Base-by-base conservation (phyloP, 192 early-diverging fungal genomes). In the Lunasporangiospora selenospora region DNA sequence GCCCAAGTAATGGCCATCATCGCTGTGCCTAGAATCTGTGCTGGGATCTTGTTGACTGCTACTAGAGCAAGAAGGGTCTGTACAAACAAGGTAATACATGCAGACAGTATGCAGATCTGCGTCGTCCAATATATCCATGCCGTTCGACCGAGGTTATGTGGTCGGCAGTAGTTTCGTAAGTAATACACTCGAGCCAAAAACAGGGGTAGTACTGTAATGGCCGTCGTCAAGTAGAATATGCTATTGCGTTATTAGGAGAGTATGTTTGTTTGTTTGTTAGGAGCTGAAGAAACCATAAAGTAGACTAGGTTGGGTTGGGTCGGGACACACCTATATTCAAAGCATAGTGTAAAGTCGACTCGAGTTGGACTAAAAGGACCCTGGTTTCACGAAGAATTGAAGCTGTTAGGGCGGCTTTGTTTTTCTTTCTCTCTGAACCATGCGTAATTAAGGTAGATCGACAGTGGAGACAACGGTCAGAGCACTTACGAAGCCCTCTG, bases 61-160 rank as follows among this genome's bases (percentile, higher is more conserved):
- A n/a, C n/a, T n/a, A n/a, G n/a, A n/a, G n/a, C n/a, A n/a, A 45
- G 39, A 2, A 47, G 11, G 3, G 43, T n/a, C 0, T 45, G 16
- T 3, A 47, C 26, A 12, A 67, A 27, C 2, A 40, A 30, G 3
- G 54, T 6, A n/a, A 24, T 2, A 18, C 45, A 27, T 12, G 27
- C 57, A 0, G 41, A 1, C 9, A 38, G 1, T 42, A 60, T 67
- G 26, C 19, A 53, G 12, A 60, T 12, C 19, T 60, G 65, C 0
- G 65, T 53, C 5, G 65, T 40, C 57, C 57, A 60, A 18, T 60
- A 67, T 32, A 67, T 60, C 65, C 65, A 67, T 6, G 26, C 42
- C 0, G 65, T 67, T 53, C 50, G 39, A 3, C 65, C 65, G 6
- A 67, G 49, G 3, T 33, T 13, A 57, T 67, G 65, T 1, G 51